Evolutionary conservation across 257 asterid genomes (phyloP).

Genomic region (Gentiana dahurica): DNA sequence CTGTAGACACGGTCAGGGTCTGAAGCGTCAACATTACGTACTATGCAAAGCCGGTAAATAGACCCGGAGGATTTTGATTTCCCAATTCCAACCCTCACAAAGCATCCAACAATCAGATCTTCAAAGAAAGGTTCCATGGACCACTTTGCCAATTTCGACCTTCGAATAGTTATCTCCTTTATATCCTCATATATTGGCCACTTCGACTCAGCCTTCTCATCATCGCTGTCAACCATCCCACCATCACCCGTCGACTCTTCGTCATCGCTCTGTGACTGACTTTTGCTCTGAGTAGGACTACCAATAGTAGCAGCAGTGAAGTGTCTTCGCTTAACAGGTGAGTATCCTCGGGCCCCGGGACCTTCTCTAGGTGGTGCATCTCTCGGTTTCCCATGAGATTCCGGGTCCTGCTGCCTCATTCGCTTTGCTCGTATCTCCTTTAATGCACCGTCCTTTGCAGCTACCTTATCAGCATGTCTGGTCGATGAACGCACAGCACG

Average conservation of each 20-base stretch:
- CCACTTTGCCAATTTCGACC: slow-evolving; percentile 92
- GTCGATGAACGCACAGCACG: slow-evolving; percentile 71
- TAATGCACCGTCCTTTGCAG: slow-evolving; percentile 69
- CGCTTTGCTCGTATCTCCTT: slow-evolving; percentile 54
- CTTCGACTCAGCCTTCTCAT: slow-evolving; percentile 50
- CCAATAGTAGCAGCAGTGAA: slow-evolving; percentile 47
- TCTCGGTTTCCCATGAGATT: slow-evolving; percentile 27
- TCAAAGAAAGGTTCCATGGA: slow-evolving; percentile 98
- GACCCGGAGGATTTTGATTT: slow-evolving; percentile 66
- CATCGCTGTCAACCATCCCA: slow-evolving; percentile 88
- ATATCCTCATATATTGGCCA: slow-evolving; percentile 74
- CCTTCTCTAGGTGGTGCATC: slow-evolving; percentile 68
- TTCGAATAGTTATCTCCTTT: slow-evolving; percentile 72
- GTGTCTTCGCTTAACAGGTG: slow-evolving; percentile 79
- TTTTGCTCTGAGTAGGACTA: slow-evolving; percentile 68
- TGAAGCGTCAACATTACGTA: slow-evolving; percentile 70
- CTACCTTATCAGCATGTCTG: slow-evolving; percentile 61
- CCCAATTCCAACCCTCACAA: slow-evolving; percentile 93
- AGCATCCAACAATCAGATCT: slow-evolving; percentile 89
- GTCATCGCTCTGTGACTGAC: slow-evolving; percentile 69
- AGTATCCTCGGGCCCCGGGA: slow-evolving; percentile 52
- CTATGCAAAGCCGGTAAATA: slow-evolving; percentile 77
- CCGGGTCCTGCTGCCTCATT: slow-evolving; percentile 42
- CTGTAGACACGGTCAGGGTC: slow-evolving; percentile 75
- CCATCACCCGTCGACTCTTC: slow-evolving; percentile 80